Conservation (phyloP, 2,329 filamentous ascomycete species). For the Pyricularia pennisetigena region DNA sequence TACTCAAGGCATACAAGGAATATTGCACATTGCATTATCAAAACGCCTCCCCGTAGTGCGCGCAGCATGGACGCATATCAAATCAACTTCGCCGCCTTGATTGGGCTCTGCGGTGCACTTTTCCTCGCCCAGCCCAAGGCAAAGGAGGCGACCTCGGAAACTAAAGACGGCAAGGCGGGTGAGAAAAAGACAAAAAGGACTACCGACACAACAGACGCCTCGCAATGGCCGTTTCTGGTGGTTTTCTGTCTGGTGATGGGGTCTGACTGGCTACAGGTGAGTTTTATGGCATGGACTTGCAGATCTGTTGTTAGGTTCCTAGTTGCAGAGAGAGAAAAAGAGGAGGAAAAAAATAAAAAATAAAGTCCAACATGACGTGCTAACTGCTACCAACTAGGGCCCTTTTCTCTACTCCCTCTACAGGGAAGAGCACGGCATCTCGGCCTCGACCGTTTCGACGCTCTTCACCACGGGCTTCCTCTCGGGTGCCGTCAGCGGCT, state of each 20-base stretch:
- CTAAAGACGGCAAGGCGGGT: neutral
- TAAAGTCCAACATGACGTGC: neutral
- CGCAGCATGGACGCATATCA: constrained; percentile 21
- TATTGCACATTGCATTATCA: neutral
- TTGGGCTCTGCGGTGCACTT: constrained; percentile 20
- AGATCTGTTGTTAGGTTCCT: neutral
- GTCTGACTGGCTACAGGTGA: constrained; percentile 41
- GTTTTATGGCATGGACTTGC: neutral
- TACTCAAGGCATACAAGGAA: too few relatives aligned
- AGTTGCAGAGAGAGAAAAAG: too few relatives aligned
- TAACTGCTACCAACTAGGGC: constrained; percentile 11
- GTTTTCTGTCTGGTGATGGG: constrained; percentile 40
- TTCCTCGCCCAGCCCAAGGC: constrained; percentile 12
- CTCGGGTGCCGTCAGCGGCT: constrained; percentile 31
- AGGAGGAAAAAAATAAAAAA: too few relatives aligned
- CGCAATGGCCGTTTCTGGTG: constrained; percentile 23
- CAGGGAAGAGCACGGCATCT: constrained; percentile 20
- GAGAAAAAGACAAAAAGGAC: neutral
- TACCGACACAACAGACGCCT: constrained; percentile 6
- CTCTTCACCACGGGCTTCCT: constrained; percentile 34
- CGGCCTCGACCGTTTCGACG: constrained; percentile 20
- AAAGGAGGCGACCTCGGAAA: neutral
- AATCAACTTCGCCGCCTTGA: constrained; percentile 20
- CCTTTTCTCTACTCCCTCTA: constrained; percentile 27
- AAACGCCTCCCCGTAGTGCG: neutral